These are phyloP conservation scores for Suillus discolor DNA, from an alignment of 768 basidiomycete species.

Conservation along the genomic window DNA sequence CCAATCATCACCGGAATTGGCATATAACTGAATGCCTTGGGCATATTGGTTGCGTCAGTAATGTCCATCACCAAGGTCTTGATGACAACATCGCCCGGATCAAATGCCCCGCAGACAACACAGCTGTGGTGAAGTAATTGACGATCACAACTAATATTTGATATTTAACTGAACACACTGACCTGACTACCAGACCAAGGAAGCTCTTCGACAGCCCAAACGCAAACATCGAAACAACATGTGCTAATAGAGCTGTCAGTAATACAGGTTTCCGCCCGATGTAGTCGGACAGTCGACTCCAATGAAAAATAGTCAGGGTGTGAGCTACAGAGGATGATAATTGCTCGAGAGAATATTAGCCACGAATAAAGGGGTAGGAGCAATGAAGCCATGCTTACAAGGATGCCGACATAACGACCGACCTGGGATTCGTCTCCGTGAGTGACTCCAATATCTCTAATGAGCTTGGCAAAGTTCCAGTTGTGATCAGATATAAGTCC, in stretches of 20 bases:
- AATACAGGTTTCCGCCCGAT: constrained; percentile 52
- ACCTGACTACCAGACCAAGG: constrained; percentile 44
- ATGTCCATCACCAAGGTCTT: constrained; percentile 50
- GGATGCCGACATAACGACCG: constrained; percentile 50
- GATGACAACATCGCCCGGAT: constrained; percentile 55
- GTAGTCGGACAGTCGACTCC: constrained; percentile 51
- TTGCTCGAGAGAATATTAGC: constrained; percentile 34
- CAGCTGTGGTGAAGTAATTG: constrained; percentile 31
- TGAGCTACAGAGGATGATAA: constrained; percentile 51
- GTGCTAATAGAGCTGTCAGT: constrained; percentile 44
- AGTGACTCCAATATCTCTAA: constrained; percentile 37
- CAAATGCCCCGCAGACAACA: constrained; percentile 46
- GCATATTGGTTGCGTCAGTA: constrained; percentile 35
- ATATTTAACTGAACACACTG: neutral
- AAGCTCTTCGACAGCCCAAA: constrained; percentile 52
- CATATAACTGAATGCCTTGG: constrained; percentile 55
- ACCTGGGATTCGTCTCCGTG: constrained; percentile 46
- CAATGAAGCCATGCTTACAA: constrained; percentile 35
- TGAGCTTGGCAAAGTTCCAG: constrained; percentile 17
- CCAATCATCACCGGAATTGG: constrained; percentile 52
- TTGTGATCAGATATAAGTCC: neutral
- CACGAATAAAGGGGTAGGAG: constrained; percentile 31
- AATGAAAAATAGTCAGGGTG: constrained; percentile 47
- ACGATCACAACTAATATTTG: neutral
- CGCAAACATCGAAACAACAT: constrained; percentile 46